Evolutionary conservation across 2,329 filamentous ascomycete species (phyloP).

Genomic region (Colletotrichum sp.): DNA sequence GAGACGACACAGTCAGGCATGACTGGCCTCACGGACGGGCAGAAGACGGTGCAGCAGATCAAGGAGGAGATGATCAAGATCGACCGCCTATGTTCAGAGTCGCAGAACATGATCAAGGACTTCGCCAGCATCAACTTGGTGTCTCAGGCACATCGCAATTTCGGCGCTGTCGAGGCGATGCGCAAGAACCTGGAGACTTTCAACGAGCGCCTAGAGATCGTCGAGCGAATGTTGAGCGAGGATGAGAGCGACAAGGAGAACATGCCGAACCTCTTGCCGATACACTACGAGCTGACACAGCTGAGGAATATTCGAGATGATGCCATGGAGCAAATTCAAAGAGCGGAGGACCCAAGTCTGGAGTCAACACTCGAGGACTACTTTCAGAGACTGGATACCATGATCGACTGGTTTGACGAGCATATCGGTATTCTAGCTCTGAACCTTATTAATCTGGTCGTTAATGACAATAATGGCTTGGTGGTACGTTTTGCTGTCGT

Average conservation of each 20-base stretch:
- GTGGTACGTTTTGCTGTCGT: slow-evolving; percentile 91
- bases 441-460: slow-evolving; percentile 86
- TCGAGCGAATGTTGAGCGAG: slow-evolving; percentile 79
- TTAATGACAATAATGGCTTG: slow-evolving; percentile 84
- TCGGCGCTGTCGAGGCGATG: slow-evolving; percentile 93
- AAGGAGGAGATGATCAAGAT: slow-evolving; percentile 99
- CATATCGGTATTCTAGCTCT: slow-evolving; percentile 88
- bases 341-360: slow-evolving; percentile 73
- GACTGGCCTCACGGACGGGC: slow-evolving; percentile 84
- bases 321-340: slow-evolving; percentile 93
- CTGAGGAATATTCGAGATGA: slow-evolving; percentile 94
- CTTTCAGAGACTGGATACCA: slow-evolving; percentile 84
- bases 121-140: slow-evolving; percentile 92
- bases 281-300: slow-evolving; percentile 91
- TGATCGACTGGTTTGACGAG: slow-evolving; percentile 94
- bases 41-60: slow-evolving; percentile 89
- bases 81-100: slow-evolving; percentile 95
- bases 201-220: slow-evolving; percentile 73
- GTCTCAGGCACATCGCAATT: slow-evolving; percentile 95
- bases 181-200: slow-evolving; percentile 89
- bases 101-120: slow-evolving; percentile 96
- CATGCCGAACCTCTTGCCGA: slow-evolving; percentile 88
- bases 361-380: slow-evolving; percentile 88
- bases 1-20: slow-evolving; percentile 95
- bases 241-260: slow-evolving; percentile 87